A percentile compares a stretch with the other conserved stretches of the same genome.
These are phyloP conservation scores for Kregervanrija fluxuum DNA, from an alignment of 805 yeast genomes.

Conservation along the genomic window DNA sequence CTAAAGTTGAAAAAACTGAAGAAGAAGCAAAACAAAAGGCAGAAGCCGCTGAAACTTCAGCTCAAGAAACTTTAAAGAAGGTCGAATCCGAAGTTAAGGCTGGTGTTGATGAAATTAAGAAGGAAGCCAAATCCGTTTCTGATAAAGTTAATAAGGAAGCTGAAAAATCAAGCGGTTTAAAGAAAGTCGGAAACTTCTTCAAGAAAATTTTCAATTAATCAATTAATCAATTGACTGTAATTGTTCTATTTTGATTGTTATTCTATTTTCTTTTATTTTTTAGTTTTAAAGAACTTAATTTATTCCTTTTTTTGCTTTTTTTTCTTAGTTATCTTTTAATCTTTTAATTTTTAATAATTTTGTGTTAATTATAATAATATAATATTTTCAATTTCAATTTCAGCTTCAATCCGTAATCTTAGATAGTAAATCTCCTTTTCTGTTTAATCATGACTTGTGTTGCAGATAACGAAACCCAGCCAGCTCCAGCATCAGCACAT, in stretches of 20 bases:
- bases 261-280: neutral
- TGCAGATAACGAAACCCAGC: no score
- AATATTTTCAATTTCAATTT: neutral
- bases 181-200: conserved; percentile 24
- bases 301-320: neutral
- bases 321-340: neutral
- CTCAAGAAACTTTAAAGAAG: conserved; percentile 5
- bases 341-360: neutral
- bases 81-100: conserved; percentile 5
- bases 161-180: conserved; percentile 11
- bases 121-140: conserved; percentile 6
- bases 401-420: neutral
- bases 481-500: no score
- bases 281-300: conserved; percentile 1
- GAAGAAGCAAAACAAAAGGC: conserved; percentile 15
- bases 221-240: neutral
- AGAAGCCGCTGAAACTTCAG: conserved; percentile 2
- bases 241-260: neutral
- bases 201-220: conserved; percentile 19
- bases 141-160: conserved; percentile 6
- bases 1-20: conserved; percentile 14
- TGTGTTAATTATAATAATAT: neutral
- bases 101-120: conserved; percentile 3
- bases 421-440: neutral
- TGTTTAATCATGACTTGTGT: neutral